These are phyloP conservation scores for Pseudogymnoascus sp. DNA, from an alignment of 2,329 filamentous ascomycete species.

Conservation along the genomic window DNA sequence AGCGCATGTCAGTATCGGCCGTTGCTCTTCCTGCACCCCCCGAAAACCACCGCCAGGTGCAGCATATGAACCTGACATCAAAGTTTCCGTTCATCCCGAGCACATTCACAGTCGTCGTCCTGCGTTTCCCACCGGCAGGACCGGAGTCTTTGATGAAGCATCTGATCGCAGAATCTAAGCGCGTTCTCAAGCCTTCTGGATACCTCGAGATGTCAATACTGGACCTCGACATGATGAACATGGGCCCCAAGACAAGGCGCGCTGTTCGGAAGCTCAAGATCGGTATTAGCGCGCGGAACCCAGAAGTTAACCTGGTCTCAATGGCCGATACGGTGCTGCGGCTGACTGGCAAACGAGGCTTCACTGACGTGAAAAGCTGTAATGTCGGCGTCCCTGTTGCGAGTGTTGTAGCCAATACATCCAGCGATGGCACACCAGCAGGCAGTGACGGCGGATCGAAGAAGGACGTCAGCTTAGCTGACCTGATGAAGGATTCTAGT, in stretches of 20 bases:
- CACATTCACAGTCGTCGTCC: slow-evolving; percentile 67
- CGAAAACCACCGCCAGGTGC: slow-evolving; percentile 67
- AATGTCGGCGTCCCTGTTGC: slow-evolving; percentile 70
- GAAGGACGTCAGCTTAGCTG: slow-evolving; percentile 49
- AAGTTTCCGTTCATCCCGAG: slow-evolving; percentile 68
- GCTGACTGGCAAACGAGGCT: slow-evolving; percentile 59
- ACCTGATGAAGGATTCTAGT: slow-evolving; percentile 65
- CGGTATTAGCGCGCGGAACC: slow-evolving; percentile 51
- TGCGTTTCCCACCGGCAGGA: slow-evolving; percentile 64
- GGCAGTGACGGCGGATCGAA: slow-evolving; percentile 20
- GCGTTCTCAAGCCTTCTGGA: slow-evolving; percentile 68
- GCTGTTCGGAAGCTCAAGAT: slow-evolving; percentile 65
- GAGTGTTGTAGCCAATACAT: slow-evolving; percentile 36
- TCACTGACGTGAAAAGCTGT: slow-evolving; percentile 64
- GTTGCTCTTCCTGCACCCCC: slow-evolving; percentile 47
- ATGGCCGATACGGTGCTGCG: slow-evolving; percentile 54
- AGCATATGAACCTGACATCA: slow-evolving; percentile 45
- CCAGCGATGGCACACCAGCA: slow-evolving; percentile 19
- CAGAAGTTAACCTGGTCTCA: slow-evolving; percentile 51
- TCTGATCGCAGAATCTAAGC: slow-evolving; percentile 64
- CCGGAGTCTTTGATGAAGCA: slow-evolving; percentile 61
- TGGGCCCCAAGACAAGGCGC: slow-evolving; percentile 63
- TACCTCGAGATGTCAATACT: slow-evolving; percentile 72
- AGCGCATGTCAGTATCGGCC: slow-evolving; percentile 23
- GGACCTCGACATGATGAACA: slow-evolving; percentile 73